Percentiles rank a stretch among this genome's conserved stretches.
phyloP scores from a whole-genome alignment of 2,329 filamentous ascomycete genomes.

The Penicillium palitans region DNA sequence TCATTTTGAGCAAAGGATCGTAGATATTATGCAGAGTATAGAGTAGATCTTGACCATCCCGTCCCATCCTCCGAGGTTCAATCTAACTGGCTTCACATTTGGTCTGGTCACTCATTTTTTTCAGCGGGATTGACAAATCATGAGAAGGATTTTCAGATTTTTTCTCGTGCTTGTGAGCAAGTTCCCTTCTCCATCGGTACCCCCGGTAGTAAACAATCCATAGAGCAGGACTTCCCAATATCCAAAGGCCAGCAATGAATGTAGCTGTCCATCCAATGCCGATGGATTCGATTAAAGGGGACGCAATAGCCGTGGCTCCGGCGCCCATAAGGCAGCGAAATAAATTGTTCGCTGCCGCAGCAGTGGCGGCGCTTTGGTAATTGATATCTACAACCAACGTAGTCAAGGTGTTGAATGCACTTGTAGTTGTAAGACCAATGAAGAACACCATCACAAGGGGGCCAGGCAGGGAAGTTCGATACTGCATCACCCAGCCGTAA shows the following conservation, averaged over 20 bases:
- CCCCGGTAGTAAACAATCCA: constrained; percentile 24
- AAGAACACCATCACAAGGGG: constrained; percentile 39
- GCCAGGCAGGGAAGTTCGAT: constrained; percentile 33
- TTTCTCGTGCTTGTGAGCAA: not conserved
- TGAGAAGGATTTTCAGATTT: not conserved
- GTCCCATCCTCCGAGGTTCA: not conserved
- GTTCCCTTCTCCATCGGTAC: constrained; percentile 15
- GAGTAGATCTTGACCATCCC: not conserved
- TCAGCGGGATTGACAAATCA: not conserved
- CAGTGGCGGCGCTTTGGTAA: constrained; percentile 22
- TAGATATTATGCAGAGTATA: not conserved
- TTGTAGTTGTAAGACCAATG: constrained; percentile 33
- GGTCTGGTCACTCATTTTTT: not conserved
- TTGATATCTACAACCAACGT: constrained; percentile 48
- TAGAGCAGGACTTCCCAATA: constrained; percentile 22
- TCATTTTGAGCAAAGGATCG: not conserved
- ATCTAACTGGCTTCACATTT: not conserved
- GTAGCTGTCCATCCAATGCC: constrained; percentile 30
- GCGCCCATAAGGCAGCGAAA: constrained; percentile 28
- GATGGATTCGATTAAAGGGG: constrained; percentile 26
- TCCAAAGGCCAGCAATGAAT: constrained; percentile 24
- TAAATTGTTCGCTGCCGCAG: constrained; percentile 26
- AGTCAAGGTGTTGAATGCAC: constrained; percentile 42
- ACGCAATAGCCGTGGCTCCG: constrained; percentile 22
- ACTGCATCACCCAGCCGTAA: constrained; percentile 43